Evolutionary conservation across 2,329 filamentous ascomycete genomes (phyloP).

Genomic region (Penicillium sp.): DNA sequence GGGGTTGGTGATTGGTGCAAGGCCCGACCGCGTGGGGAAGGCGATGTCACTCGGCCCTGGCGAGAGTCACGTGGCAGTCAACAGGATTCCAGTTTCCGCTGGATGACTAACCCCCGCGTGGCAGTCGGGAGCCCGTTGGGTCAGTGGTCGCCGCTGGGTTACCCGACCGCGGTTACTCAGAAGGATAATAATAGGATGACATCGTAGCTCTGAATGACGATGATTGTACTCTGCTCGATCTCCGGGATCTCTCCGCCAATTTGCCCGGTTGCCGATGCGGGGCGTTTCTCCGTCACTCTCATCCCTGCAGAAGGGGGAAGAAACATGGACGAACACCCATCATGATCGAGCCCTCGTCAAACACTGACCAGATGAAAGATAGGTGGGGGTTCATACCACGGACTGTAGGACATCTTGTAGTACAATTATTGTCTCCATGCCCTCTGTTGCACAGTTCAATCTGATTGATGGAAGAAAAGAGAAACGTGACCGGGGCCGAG

Average conservation of each 20-base stretch:
- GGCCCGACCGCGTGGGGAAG: constrained; percentile 6
- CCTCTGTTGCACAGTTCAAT: background rate
- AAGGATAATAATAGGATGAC: no score
- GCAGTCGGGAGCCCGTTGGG: background rate
- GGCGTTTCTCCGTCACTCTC: background rate
- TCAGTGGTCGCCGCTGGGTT: background rate
- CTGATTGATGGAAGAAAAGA: constrained; percentile 30
- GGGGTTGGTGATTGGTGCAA: constrained; percentile 4
- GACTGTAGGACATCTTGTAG: background rate
- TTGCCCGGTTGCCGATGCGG: background rate
- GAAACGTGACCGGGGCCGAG: background rate
- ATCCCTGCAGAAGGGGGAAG: background rate
- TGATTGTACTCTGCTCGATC: no score
- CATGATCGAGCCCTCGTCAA: background rate
- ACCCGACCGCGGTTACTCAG: background rate
- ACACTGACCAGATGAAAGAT: background rate
- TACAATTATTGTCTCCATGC: background rate
- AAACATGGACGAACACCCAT: background rate
- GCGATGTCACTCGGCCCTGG: constrained; percentile 19
- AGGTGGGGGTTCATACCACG: background rate
- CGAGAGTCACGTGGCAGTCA: background rate
- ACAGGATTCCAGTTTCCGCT: constrained; percentile 22
- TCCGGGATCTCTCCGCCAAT: background rate
- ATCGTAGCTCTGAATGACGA: no score
- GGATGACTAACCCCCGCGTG: constrained; percentile 1